Evolutionary conservation across 108 stramenopile species (phyloP).

Genomic region (Skeletonema potamos): DNA sequence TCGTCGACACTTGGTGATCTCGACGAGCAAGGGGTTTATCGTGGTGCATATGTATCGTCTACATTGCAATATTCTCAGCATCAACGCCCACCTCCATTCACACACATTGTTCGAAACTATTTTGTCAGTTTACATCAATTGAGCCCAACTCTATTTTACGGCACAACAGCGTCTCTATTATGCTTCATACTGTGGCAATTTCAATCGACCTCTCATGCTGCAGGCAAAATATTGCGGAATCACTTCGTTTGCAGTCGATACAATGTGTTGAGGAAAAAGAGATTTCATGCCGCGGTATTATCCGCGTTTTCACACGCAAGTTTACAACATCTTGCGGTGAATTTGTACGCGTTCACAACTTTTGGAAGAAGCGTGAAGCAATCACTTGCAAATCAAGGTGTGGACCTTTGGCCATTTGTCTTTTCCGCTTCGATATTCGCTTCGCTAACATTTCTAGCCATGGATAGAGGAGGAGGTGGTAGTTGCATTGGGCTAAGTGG

Average conservation of each 20-base stretch:
- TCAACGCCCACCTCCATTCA: constrained; percentile 34
- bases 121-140: constrained; percentile 10
- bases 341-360: constrained; percentile 53
- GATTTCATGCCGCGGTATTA: constrained; percentile 49
- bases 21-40: constrained; percentile 27
- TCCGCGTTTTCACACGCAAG: constrained; percentile 66
- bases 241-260: constrained; percentile 59
- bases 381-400: constrained; percentile 11
- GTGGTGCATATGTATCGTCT: constrained; percentile 2
- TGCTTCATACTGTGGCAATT: constrained; percentile 67
- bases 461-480: constrained; percentile 28
- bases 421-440: constrained; percentile 49
- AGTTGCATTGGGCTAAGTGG: constrained; percentile 70
- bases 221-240: constrained; percentile 26
- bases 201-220: constrained; percentile 11
- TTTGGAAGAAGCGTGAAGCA: constrained; percentile 51
- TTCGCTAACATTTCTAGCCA: constrained; percentile 33
- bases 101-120: constrained; percentile 24
- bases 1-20: constrained; percentile 30
- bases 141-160: constrained; percentile 44
- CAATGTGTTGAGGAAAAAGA: constrained; percentile 30
- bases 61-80: background rate
- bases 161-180: constrained; percentile 23
- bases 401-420: constrained; percentile 57
- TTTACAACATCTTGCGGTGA: constrained; percentile 57